Evolutionary conservation across 208 protist species (phyloP), one percentile per base, ranked within the genome.

Genomic region (Endotrypanum monterogeii): DNA sequence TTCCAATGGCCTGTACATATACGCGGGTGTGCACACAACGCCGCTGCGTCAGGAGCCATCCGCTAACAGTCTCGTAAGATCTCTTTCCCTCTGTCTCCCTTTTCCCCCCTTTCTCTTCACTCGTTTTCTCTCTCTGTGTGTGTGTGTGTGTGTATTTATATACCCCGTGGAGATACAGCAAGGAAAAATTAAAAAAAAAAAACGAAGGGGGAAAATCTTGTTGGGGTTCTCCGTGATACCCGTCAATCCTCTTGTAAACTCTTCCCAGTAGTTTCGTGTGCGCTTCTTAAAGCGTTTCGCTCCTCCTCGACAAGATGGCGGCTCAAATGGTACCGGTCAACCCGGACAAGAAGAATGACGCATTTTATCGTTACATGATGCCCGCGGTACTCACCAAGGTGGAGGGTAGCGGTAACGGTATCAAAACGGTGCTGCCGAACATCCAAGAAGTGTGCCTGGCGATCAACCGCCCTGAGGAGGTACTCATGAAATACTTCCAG

Each of bases 361-460:
- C 87, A 55, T 97, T 93, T 82, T 98, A 98, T 85, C 92, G 96
- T 14, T 98, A 98, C 87, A 98, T 94, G 83, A 98, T 98, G 96
- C 93, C 93, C 1, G 79, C 90, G 39, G 71, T 98, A 44, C 83
- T 93, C 72, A 94, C 86, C 51, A 98, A 98, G 84, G 90, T 97
- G 35, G 94, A 98, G 82, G 92, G 96, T 28, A 97, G 91, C 75
- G 96, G 96, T 69, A 98, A 98, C 82, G 94, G 94, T 83, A 97
- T 98, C 78, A 98, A 98, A 84, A 98, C 96, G 20, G 94, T 98
- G 55, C 85, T 98, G 68, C 90, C 93, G 37, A 98, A 98, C 76
- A 97, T 98, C 71, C 92, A 96, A 76, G 94, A 97, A 32, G 90
- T 98, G 30, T 96, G 90, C 73, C 72, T 87, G 28, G 83, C 87